These are phyloP conservation scores for Aspergillus ellipticus DNA, from an alignment of 495 filamentous ascomycete species.

Conservation along the genomic window DNA sequence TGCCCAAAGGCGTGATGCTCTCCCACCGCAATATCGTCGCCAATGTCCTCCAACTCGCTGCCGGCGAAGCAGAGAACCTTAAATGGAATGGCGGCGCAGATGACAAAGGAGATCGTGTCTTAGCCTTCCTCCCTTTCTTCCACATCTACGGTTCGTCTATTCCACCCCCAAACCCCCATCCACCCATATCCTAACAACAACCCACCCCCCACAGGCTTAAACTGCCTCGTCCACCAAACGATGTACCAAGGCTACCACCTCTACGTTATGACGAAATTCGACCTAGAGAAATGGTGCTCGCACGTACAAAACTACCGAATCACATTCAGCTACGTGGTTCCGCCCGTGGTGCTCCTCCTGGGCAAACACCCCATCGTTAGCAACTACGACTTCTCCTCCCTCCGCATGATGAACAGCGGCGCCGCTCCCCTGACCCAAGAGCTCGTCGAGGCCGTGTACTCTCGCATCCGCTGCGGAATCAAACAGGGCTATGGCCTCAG, in stretches of 20 bases:
- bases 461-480: slow-evolving; percentile 68
- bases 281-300: slow-evolving; percentile 71
- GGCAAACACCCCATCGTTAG: slow-evolving; percentile 71
- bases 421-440: slow-evolving; percentile 86
- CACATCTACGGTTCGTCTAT: slow-evolving; percentile 79
- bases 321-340: slow-evolving; percentile 79
- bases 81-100: slow-evolving; percentile 56
- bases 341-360: slow-evolving; percentile 78
- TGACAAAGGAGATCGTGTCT: slow-evolving; percentile 63
- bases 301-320: slow-evolving; percentile 70
- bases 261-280: slow-evolving; percentile 80
- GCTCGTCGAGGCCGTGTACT: slow-evolving; percentile 73
- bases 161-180: background rate
- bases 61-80: slow-evolving; percentile 58
- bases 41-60: slow-evolving; percentile 57
- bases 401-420: slow-evolving; percentile 85
- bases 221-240: slow-evolving; percentile 57
- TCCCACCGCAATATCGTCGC: slow-evolving; percentile 77
- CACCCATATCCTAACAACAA: slow-evolving; percentile 23
- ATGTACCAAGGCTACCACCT: slow-evolving; percentile 65
- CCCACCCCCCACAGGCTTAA: slow-evolving; percentile 66
- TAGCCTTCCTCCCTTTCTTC: slow-evolving; percentile 89
- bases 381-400: slow-evolving; percentile 74
- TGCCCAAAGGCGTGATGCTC: slow-evolving; percentile 92
- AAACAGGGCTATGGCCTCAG: slow-evolving; percentile 92